Percentiles rank a stretch among this genome's conserved stretches.
These are phyloP conservation scores for Stygiomarasmius scandens DNA, from an alignment of 1,284 basidiomycete species.

Conservation along the genomic window DNA sequence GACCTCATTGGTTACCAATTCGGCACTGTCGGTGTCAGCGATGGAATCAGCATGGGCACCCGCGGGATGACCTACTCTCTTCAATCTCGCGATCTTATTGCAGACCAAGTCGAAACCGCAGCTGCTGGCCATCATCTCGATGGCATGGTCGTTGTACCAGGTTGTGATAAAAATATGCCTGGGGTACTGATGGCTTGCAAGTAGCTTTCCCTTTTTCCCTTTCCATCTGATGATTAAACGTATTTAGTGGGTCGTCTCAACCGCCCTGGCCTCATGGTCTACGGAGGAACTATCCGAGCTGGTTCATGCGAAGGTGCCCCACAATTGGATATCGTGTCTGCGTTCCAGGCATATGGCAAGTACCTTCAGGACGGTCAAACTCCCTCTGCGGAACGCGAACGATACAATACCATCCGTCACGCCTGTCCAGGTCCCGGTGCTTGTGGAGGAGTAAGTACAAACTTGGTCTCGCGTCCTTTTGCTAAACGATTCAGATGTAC, in stretches of 20 bases:
- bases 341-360: slow-evolving; percentile 94
- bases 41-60: slow-evolving; percentile 98
- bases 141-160: slow-evolving; percentile 94
- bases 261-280: slow-evolving; percentile 94
- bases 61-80: slow-evolving; percentile 92
- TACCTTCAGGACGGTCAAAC: slow-evolving; percentile 90
- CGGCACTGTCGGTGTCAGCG: slow-evolving; percentile 95
- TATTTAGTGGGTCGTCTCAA: slow-evolving; percentile 85
- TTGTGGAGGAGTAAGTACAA: slow-evolving; percentile 87
- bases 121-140: slow-evolving; percentile 99
- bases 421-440: slow-evolving; percentile 95
- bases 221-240: slow-evolving; percentile 20
- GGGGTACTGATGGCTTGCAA: slow-evolving; percentile 91
- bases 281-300: slow-evolving; percentile 92
- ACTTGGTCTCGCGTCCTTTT: too few relatives aligned
- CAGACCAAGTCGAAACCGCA: slow-evolving; percentile 94
- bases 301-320: slow-evolving; percentile 84
- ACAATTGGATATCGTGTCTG: slow-evolving; percentile 90
- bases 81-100: slow-evolving; percentile 95
- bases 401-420: slow-evolving; percentile 86
- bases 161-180: slow-evolving; percentile 99
- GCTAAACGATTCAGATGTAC: slow-evolving; percentile 89
- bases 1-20: slow-evolving; percentile 95
- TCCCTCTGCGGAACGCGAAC: slow-evolving; percentile 75
- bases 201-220: slow-evolving; percentile 37